Percentiles rank a stretch among this genome's conserved stretches.
Conservation (phyloP, 106 monocot genomes). For the Dendrobium nobile region DNA sequence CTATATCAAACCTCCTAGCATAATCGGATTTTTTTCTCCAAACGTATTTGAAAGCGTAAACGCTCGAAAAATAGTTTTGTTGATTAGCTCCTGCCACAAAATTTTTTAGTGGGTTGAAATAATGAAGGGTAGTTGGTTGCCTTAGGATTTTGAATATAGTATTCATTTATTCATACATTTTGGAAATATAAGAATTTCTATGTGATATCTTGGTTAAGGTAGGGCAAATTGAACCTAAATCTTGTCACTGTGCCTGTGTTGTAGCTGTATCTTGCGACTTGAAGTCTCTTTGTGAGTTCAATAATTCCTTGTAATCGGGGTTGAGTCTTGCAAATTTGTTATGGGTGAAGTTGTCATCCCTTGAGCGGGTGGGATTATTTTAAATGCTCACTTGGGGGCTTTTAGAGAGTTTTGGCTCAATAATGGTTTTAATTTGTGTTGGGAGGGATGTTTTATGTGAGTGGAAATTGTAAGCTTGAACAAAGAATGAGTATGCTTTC, state of each 20-base stretch:
- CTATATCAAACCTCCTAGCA: not conserved
- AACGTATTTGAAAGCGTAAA: not conserved
- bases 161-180: not conserved
- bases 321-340: not conserved
- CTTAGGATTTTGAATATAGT: not conserved
- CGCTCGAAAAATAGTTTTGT: too few relatives aligned
- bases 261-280: not conserved
- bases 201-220: not conserved
- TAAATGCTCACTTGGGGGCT: not conserved
- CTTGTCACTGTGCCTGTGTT: not conserved
- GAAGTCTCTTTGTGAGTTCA: not conserved
- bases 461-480: not conserved
- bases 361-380: not conserved
- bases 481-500: not conserved
- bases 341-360: not conserved
- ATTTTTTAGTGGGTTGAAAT: not conserved
- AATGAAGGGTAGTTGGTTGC: not conserved
- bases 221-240: not conserved
- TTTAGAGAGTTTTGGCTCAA: not conserved
- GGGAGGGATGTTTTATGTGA: not conserved
- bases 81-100: not conserved
- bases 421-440: not conserved
- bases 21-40: not conserved
- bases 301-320: not conserved
- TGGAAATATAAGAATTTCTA: not conserved